Evolutionary conservation across 371 early-diverging fungal species (phyloP).

Genomic region (Rhizomucor pusillus): DNA sequence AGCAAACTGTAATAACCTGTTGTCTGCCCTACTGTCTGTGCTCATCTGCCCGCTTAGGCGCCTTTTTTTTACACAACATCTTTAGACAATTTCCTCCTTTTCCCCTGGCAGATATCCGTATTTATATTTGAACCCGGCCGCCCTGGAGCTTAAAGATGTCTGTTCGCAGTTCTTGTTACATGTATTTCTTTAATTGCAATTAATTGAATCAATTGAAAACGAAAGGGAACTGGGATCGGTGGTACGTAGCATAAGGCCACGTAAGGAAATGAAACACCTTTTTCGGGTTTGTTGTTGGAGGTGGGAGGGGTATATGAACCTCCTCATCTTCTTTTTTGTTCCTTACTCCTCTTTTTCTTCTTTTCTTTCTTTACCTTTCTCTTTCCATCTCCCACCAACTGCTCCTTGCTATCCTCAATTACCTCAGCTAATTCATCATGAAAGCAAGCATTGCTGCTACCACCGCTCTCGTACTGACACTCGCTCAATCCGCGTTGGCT

Average conservation of each 20-base stretch:
- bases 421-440: constrained; percentile 5
- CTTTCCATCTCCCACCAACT: constrained; percentile 1
- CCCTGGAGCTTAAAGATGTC: too few species aligned
- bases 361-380: constrained; percentile 3
- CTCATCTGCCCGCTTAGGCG: neutral
- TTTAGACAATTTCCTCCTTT: constrained; percentile 5
- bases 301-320: too few species aligned
- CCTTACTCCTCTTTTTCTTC: constrained; percentile 3
- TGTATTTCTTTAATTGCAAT: too few species aligned
- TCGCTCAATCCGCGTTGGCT: constrained; percentile 6
- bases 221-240: too few species aligned
- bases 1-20: constrained; percentile 13
- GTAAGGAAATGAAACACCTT: too few species aligned
- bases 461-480: constrained; percentile 5
- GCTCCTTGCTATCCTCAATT: constrained; percentile 2
- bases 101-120: too few species aligned
- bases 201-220: too few species aligned
- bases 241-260: too few species aligned
- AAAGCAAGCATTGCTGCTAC: constrained; percentile 5
- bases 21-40: neutral
- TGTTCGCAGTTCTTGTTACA: too few species aligned
- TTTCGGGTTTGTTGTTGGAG: too few species aligned
- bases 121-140: too few species aligned
- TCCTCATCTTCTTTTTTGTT: neutral
- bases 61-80: constrained; percentile 6